These are phyloP conservation scores for Grigorovia yakushimaensis DNA, from an alignment of 805 yeast species.

Conservation along the genomic window DNA sequence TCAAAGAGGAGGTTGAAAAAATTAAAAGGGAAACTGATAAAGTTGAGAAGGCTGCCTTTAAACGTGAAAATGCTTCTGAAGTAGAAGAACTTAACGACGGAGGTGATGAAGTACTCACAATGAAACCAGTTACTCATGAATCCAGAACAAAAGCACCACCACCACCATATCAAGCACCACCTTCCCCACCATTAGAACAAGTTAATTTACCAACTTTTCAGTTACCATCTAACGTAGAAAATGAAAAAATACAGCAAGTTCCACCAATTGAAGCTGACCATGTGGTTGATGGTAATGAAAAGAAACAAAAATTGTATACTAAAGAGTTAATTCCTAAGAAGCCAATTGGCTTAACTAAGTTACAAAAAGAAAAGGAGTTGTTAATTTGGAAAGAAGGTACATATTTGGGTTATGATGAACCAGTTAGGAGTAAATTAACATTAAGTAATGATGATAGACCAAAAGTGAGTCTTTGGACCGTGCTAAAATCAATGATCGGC, in stretches of 20 bases:
- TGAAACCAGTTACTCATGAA: too few species aligned
- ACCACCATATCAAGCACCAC: too few species aligned
- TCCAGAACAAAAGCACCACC: too few species aligned
- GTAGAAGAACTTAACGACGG: too few species aligned
- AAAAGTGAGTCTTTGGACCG: conserved; percentile 83
- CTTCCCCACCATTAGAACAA: too few species aligned
- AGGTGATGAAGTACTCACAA: too few species aligned
- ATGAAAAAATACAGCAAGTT: too few species aligned
- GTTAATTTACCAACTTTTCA: too few species aligned
- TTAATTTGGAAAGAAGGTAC: conserved; percentile 34
- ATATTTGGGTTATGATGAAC: conserved; percentile 75
- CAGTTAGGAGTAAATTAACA: conserved; percentile 56
- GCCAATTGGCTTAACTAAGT: conserved; percentile 6
- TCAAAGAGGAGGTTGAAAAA: background rate
- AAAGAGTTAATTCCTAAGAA: background rate
- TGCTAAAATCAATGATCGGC: conserved; percentile 86
- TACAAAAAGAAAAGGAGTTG: conserved; percentile 22
- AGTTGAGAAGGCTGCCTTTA: too few species aligned
- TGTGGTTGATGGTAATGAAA: background rate
- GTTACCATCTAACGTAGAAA: too few species aligned
- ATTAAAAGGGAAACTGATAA: too few species aligned
- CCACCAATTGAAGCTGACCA: background rate
- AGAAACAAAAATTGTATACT: background rate
- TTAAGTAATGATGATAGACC: conserved; percentile 84
- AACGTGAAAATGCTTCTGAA: too few species aligned